Conservation (phyloP, 192 early-diverging fungal genomes). For the Backusella australiensis region DNA sequence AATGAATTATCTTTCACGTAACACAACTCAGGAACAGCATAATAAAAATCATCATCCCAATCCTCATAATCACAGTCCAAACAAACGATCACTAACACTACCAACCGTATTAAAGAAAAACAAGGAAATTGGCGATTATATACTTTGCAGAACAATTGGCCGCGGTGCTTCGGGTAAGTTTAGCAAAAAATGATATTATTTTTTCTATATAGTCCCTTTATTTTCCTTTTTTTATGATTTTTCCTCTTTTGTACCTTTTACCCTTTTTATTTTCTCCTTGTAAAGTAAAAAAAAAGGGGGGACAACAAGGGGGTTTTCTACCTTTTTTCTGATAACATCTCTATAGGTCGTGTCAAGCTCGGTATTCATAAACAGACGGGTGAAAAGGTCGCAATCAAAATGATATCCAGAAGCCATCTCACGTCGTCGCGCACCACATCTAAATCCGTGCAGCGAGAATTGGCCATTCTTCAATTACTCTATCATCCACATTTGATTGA, state of each 20-base stretch:
- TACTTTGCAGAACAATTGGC: constrained; percentile 66
- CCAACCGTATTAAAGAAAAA: constrained; percentile 14
- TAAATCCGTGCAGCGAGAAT: constrained; percentile 28
- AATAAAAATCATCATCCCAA: background rate
- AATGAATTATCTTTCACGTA: constrained; percentile 19
- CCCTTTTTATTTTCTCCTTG: background rate
- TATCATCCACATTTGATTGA: constrained; percentile 30
- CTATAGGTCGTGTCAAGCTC: constrained; percentile 33
- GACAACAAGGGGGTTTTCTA: background rate
- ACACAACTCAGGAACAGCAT: constrained; percentile 10
- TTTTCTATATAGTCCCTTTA: background rate
- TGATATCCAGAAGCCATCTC: constrained; percentile 29
- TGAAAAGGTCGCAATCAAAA: constrained; percentile 36
- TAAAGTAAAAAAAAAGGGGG: background rate
- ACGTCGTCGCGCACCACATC: constrained; percentile 17
- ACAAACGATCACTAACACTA: constrained; percentile 12
- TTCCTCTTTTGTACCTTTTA: background rate
- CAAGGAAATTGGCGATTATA: constrained; percentile 56
- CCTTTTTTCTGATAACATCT: background rate
- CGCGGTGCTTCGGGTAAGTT: constrained; percentile 57
- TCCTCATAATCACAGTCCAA: background rate
- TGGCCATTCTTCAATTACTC: constrained; percentile 30
- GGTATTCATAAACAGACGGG: constrained; percentile 33
- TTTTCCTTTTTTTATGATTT: constrained; percentile 11
- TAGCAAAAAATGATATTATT: background rate